Evolutionary conservation across 2,329 filamentous ascomycete species (phyloP), one percentile per base, ranked within the genome.

Genomic region (Scytalidium lignicola): DNA sequence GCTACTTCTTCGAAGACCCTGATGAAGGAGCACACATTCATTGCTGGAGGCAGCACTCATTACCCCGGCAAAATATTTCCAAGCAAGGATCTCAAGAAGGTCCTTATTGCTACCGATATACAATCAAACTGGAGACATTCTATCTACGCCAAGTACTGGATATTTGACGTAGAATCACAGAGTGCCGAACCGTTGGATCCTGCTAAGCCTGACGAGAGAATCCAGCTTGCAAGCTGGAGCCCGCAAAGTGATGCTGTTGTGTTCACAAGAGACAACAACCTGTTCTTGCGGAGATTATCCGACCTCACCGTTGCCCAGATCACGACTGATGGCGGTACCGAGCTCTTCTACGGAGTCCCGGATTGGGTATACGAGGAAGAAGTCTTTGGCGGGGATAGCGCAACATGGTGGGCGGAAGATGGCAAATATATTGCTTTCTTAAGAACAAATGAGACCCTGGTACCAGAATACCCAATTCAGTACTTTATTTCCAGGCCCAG

Each of bases 301-400:
- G 62, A 61, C 1, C 41, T 51, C 6, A 63, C 47, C 7, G 61
- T 66, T 19, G 60, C 53, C 10, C 82, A 86, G 53, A 86, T 99
- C 58, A 97, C 93, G 1, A 82, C 75, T 47, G 92, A 99, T 63
- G 93, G 95, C 12, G 89, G 92, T 0, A 74, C 83, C 0, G 83
- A 97, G 58, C 82, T 93, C 51, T 99, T 99, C 68, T 96, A 99
- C 61, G 93, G 93, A 17, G 82, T 96, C 18, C 93, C 93, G 0
- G 95, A 99, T 66, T 99, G 93, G 93, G 93, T 97, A 0, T 96
- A 95, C 61, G 89, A 95, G 63, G 75, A 79, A 58, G 90, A 95
- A 66, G 89, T 95, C 2, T 88, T 97, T 54, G 68, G 74, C 13
- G 85, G 80, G 1, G 87, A 88, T 58, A 89, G 81, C 53, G 92